phyloP scores from a whole-genome alignment of 305 asterid genomes.

The Fraxinus velutina region DNA sequence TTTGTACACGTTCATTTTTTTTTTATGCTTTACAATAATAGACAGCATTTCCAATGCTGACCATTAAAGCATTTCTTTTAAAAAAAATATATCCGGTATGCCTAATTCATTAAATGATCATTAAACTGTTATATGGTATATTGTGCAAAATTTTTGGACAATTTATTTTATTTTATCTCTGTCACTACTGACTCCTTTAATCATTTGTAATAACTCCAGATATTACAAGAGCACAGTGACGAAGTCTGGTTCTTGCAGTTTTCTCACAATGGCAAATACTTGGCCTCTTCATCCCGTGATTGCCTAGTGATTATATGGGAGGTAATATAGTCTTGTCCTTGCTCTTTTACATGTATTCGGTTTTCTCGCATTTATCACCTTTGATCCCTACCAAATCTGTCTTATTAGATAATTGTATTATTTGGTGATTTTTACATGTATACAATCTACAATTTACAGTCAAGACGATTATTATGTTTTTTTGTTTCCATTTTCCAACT shows the following conservation, averaged over 20 bases:
- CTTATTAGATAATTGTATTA: not conserved
- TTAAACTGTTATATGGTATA: not conserved
- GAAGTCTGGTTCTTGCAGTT: conserved; percentile 92
- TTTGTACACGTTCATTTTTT: not conserved
- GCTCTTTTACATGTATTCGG: not conserved
- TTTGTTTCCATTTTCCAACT: not conserved
- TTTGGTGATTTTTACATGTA: not conserved
- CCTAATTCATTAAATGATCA: not conserved
- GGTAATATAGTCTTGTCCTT: conserved; percentile 39
- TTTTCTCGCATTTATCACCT: not conserved
- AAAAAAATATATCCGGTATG: not conserved
- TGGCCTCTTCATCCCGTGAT: conserved; percentile 83
- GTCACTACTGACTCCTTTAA: conserved; percentile 17
- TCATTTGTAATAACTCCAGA: conserved; percentile 39
- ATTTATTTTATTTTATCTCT: conserved; percentile 2
- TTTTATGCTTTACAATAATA: not conserved
- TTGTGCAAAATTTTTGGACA: not conserved
- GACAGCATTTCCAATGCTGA: not conserved
- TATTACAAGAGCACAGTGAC: conserved; percentile 58
- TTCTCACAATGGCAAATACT: conserved; percentile 78
- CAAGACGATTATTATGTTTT: not conserved
- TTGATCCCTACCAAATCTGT: not conserved
- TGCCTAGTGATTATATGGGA: conserved; percentile 76
- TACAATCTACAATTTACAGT: not conserved
- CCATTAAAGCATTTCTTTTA: not conserved